phyloP scores from a whole-genome alignment of 2,329 filamentous ascomycete species.

The Cercospora sp. region DNA sequence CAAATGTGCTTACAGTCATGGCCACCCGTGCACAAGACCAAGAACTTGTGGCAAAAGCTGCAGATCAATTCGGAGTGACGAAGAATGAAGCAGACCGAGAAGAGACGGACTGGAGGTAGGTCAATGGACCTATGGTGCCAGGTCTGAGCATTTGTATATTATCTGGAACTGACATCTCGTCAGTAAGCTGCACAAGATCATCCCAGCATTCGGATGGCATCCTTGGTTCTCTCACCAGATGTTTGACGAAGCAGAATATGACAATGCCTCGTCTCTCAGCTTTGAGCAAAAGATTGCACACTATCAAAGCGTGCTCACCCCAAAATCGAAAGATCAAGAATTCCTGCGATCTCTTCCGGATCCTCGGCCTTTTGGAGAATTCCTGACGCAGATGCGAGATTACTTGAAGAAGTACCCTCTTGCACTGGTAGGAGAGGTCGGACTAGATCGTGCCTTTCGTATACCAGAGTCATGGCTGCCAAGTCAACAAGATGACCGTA shows the following conservation, averaged over 20 bases:
- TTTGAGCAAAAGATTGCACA: slow-evolving; percentile 56
- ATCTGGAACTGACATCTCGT: background rate
- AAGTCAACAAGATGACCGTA: slow-evolving; percentile 43
- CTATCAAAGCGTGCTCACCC: slow-evolving; percentile 66
- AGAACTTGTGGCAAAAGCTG: slow-evolving; percentile 65
- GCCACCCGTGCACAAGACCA: slow-evolving; percentile 75
- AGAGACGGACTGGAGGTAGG: slow-evolving; percentile 39
- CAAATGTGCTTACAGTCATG: slow-evolving; percentile 71
- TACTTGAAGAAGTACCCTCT: slow-evolving; percentile 60
- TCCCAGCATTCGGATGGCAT: slow-evolving; percentile 84
- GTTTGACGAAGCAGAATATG: slow-evolving; percentile 58
- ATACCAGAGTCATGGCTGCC: slow-evolving; percentile 63
- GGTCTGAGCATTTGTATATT: background rate
- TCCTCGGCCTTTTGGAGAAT: slow-evolving; percentile 60
- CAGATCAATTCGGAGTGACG: slow-evolving; percentile 56
- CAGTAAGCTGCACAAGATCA: slow-evolving; percentile 46
- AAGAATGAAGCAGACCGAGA: slow-evolving; percentile 21
- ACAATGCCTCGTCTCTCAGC: slow-evolving; percentile 37
- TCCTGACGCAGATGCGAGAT: slow-evolving; percentile 57
- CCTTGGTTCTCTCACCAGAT: slow-evolving; percentile 83
- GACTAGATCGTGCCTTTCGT: slow-evolving; percentile 74
- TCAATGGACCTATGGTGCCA: slow-evolving; percentile 24
- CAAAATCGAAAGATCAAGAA: slow-evolving; percentile 53
- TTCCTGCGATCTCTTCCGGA: slow-evolving; percentile 59
- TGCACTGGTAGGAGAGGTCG: slow-evolving; percentile 75